Base-by-base conservation (phyloP, 2,329 filamentous ascomycete genomes). In the Clonostachys chloroleuca region DNA sequence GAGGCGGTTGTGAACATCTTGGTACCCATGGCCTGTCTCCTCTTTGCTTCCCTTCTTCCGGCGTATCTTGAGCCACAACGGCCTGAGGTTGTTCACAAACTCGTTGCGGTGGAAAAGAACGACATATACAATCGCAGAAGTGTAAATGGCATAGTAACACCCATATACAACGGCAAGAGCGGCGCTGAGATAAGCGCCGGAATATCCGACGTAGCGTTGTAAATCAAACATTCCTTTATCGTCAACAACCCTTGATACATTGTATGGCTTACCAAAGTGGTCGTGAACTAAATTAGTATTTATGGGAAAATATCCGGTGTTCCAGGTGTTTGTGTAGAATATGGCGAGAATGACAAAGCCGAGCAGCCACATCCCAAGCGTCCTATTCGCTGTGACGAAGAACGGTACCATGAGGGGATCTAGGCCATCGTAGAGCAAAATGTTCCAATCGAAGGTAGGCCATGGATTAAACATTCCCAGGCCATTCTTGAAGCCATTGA, bases 381-480 rank as follows among this genome's bases (percentile, higher is more conserved):
- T 70, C 55, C 60, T 60, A 43, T 62, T 72, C 52, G 59, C 64
- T 0, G 60, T 70, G 42, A 56, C 69, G 50, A 72, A 73, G 13
- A 54, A 36, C 50, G 49, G 6, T 51, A 52, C 7, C 55, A 58
- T 48, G 16, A 72, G 55, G 3, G 69, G 69, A 43, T 70, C 64
- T 12, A 42, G 36, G 6, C 36, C 9, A 2, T 62, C 54, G 65
- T 49, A 2, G 66, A 66, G 50, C 43, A 55, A 43, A 2, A 72
- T 45, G 49, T 74, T 74, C 65, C 69, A 73, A 58, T 75, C 72
- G 45, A 74, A 74, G 0, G 68, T 74, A 1, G 72, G 67, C 13
- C 72, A 51, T n/a, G 67, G 72, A 53, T 72, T 75, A 59, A 70
- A 70, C 59, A 49, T 20, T 13, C 68, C 68, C 16, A 70, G 50